phyloP scores from a whole-genome alignment of 2,329 filamentous ascomycete genomes.

The Colletotrichum phormii region DNA sequence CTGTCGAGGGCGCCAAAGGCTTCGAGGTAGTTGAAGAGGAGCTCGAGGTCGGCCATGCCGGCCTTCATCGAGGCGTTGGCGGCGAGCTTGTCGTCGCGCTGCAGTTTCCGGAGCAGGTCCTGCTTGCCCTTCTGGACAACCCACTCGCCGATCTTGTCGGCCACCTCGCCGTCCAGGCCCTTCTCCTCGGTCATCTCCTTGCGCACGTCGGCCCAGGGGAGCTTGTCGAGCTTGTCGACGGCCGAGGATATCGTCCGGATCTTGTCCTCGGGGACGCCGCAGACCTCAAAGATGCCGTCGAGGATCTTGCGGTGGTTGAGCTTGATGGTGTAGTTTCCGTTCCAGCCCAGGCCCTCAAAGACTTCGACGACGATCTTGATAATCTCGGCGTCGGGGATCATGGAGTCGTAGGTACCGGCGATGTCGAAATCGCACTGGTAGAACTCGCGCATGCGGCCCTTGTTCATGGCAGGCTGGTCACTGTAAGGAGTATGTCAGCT shows the following conservation, averaged over 20 bases:
- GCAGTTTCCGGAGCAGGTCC: slow-evolving; percentile 78
- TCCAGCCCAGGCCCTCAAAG: slow-evolving; percentile 83
- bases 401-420: slow-evolving; percentile 86
- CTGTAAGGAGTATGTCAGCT: slow-evolving; percentile 52
- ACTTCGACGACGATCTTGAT: slow-evolving; percentile 87
- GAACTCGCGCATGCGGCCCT: slow-evolving; percentile 94
- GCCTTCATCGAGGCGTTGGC: slow-evolving; percentile 81
- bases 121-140: slow-evolving; percentile 81
- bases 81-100: slow-evolving; percentile 73
- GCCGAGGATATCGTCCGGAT: slow-evolving; percentile 91
- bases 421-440: slow-evolving; percentile 99
- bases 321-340: slow-evolving; percentile 84
- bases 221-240: slow-evolving; percentile 96
- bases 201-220: slow-evolving; percentile 88
- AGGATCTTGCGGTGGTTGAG: slow-evolving; percentile 95
- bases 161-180: slow-evolving; percentile 79
- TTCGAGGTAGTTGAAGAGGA: slow-evolving; percentile 85
- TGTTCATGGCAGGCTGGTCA: slow-evolving; percentile 86
- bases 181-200: slow-evolving; percentile 96
- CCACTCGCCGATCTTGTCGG: slow-evolving; percentile 88
- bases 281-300: slow-evolving; percentile 91
- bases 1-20: slow-evolving; percentile 78
- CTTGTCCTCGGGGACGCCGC: slow-evolving; percentile 88
- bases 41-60: slow-evolving; percentile 83
- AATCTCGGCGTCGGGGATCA: slow-evolving; percentile 93